Percentiles rank a stretch among this genome's conserved stretches.
These are phyloP conservation scores for Immersiella caudata DNA, from an alignment of 495 filamentous ascomycete species.

Conservation along the genomic window DNA sequence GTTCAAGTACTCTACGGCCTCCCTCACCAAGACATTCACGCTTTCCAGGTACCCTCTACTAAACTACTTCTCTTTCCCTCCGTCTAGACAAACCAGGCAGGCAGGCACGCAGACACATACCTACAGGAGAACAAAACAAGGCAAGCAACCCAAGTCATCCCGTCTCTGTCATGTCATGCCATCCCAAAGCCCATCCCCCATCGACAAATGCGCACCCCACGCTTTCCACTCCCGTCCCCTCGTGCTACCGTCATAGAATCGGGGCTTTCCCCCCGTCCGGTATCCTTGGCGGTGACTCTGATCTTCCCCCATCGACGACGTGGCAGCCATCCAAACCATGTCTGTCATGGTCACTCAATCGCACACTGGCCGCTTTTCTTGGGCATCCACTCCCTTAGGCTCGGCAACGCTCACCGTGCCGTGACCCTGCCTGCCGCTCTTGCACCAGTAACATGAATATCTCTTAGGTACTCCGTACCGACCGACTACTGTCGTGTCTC, in stretches of 20 bases:
- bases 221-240: neutral
- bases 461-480: neutral
- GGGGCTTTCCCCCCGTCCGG: conserved; percentile 6
- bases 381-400: neutral
- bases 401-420: neutral
- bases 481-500: neutral
- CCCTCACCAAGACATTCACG: too few relatives aligned
- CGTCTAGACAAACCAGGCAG: too few relatives aligned
- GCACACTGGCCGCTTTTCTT: conserved; percentile 8
- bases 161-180: neutral
- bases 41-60: too few relatives aligned
- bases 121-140: too few relatives aligned
- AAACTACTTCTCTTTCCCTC: too few relatives aligned
- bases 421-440: neutral
- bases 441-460: neutral
- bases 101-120: too few relatives aligned
- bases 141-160: too few relatives aligned
- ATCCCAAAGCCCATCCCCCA: conserved; percentile 1
- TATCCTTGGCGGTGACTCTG: neutral
- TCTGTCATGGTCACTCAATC: conserved; percentile 7
- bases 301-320: neutral
- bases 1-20: too few relatives aligned
- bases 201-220: neutral
- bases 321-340: conserved; percentile 20
- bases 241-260: conserved; percentile 4